These are phyloP conservation scores for Straminergon stramineum DNA, from an alignment of 225 moss, liverwort and hornwort species.

Conservation along the genomic window DNA sequence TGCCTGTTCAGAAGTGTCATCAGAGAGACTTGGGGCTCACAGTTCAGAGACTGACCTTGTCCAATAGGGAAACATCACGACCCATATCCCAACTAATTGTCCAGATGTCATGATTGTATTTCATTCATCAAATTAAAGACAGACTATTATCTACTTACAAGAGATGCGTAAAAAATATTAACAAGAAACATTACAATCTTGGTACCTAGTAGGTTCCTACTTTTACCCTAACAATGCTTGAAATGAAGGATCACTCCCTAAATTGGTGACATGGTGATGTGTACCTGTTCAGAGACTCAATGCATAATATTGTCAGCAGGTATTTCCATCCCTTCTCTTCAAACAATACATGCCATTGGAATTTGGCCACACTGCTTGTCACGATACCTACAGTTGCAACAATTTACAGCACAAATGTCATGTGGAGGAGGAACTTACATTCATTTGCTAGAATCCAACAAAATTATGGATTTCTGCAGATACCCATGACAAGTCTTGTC, in stretches of 20 bases:
- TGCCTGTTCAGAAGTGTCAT: background rate
- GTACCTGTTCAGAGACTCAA: constrained; percentile 19
- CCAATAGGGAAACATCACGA: background rate
- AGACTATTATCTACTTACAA: background rate
- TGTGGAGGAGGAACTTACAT: background rate
- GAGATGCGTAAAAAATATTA: background rate
- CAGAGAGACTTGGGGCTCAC: background rate
- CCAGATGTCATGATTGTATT: background rate
- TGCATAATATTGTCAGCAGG: background rate
- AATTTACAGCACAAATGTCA: background rate
- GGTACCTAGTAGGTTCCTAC: background rate
- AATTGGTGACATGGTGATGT: background rate
- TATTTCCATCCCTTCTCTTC: background rate
- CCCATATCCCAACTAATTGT: background rate
- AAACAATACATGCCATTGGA: constrained; percentile 30
- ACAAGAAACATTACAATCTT: background rate
- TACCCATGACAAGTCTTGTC: background rate
- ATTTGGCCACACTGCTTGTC: constrained; percentile 25
- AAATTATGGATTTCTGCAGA: background rate
- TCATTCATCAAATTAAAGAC: background rate
- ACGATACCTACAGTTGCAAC: constrained; percentile 1
- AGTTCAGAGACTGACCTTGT: background rate
- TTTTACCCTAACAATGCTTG: background rate
- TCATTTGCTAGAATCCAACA: background rate
- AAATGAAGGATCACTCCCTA: background rate